These are phyloP conservation scores for Saccharomyces hybrid DNA, from an alignment of 1,139 yeast genomes.

Conservation along the genomic window DNA sequence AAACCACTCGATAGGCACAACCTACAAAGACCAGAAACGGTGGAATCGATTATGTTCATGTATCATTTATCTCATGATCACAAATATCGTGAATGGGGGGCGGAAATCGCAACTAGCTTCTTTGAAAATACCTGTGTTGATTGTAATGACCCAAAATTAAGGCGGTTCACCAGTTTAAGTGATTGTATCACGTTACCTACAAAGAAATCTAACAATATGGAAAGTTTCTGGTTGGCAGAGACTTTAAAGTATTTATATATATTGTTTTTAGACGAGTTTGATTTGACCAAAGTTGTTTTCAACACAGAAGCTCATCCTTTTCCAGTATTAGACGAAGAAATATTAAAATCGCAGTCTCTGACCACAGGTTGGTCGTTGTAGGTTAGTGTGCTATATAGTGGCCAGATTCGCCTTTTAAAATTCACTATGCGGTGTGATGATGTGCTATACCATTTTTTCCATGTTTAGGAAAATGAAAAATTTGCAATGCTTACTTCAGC, in stretches of 20 bases:
- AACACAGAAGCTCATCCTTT: slow-evolving; percentile 93
- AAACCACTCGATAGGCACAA: slow-evolving; percentile 72
- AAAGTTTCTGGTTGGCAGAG: slow-evolving; percentile 89
- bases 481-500: background rate
- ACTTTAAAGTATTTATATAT: slow-evolving; percentile 77
- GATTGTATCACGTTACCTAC: slow-evolving; percentile 54
- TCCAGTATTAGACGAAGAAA: slow-evolving; percentile 39
- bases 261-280: slow-evolving; percentile 62
- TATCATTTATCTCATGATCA: slow-evolving; percentile 76
- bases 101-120: slow-evolving; percentile 72
- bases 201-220: slow-evolving; percentile 61
- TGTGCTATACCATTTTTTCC: background rate
- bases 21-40: slow-evolving; percentile 90
- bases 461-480: background rate
- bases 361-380: slow-evolving; percentile 23
- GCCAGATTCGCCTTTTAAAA: background rate
- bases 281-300: slow-evolving; percentile 62
- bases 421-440: background rate
- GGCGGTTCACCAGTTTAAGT: slow-evolving; percentile 57
- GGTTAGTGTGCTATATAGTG: background rate
- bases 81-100: slow-evolving; percentile 85
- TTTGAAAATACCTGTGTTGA: slow-evolving; percentile 44
- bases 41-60: slow-evolving; percentile 75
- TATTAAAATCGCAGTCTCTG: slow-evolving; percentile 8
- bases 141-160: slow-evolving; percentile 31